Base-by-base conservation (phyloP, 2,329 filamentous ascomycete species). In the Cladophialophora bantiana region DNA sequence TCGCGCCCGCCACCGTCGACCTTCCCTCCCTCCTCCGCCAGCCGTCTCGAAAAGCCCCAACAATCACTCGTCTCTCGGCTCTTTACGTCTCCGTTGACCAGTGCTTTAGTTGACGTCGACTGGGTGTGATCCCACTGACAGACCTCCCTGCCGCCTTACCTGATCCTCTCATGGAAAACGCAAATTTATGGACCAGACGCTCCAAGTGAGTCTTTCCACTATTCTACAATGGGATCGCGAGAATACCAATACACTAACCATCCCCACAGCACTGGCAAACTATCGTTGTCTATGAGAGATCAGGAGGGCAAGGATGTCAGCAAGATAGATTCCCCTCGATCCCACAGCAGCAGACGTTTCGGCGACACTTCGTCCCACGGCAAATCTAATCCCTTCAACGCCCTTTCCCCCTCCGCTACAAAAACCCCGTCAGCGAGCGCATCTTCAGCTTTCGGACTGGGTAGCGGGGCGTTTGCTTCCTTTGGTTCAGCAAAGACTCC, bases 391-490 rank as follows among this genome's bases (percentile, higher is more conserved):
- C 90, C 93, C 31, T 94, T 97, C 83, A 90, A 88, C 78, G 84
- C 88, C 73, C 87, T 91, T 72, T 88, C 91, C 57, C 89, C 90
- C 67, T 87, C 90, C 74, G 88, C 87, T 68, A 86, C 85, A 59
- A 87, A 86, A 40, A 94, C 93, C 9, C 92, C 93, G 13, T 92
- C 90, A 12, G 85, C 87, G 62, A 86, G 86, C 73, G 92, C 92
- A 63, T 93, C 93, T 18, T 94, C 90, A 75, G 94, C 94, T 66
- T 99, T 99, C 80, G 94, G 93, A 59, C 84, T 99, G 68, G 95
- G 95, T 48, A 96, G 93, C 18, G 95, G 95, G 73, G 95, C 95
- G 63, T 99, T 99, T 78, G 94, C 94, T 45, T 96, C 94, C n/a
- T 96, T 96, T 78, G 94, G 94, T 31, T 84, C 84, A 52, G 87